Conservation (phyloP, 805 yeast genomes). For the Vanderwaltozyma verrucispora region DNA sequence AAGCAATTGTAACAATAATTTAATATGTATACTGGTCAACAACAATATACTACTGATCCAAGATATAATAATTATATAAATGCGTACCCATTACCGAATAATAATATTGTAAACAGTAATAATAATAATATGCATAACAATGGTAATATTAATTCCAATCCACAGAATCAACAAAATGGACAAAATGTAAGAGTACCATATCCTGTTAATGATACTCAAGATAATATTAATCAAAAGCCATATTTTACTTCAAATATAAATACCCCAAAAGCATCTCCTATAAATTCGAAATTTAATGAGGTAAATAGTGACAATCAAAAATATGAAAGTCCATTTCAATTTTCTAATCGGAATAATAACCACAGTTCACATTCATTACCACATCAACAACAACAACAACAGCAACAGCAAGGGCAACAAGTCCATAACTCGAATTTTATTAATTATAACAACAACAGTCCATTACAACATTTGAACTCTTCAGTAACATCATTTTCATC, state of each 20-base stretch:
- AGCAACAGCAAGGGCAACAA: too few species aligned
- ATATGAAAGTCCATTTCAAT: not conserved
- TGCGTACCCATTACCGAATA: not conserved
- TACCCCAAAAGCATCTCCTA: not conserved
- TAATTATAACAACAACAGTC: too few species aligned
- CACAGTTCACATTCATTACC: not conserved
- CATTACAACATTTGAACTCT: not conserved
- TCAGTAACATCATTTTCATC: constrained; percentile 1
- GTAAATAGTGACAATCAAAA: too few species aligned
- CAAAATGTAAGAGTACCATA: constrained; percentile 1
- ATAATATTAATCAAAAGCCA: not conserved
- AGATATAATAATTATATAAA: constrained; percentile 2
- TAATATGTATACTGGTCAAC: too few species aligned
- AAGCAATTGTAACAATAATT: too few species aligned
- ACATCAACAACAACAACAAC: not conserved
- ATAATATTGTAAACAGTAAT: too few species aligned
- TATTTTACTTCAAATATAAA: not conserved
- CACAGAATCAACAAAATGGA: not conserved
- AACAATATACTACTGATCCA: not conserved
- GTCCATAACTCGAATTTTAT: too few species aligned
- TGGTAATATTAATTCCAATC: too few species aligned
- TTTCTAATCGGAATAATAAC: not conserved
- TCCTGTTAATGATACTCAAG: constrained; percentile 3
- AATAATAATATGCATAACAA: too few species aligned
- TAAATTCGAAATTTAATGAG: not conserved